Base-by-base conservation (phyloP, 106 monocot genomes). In the Dioscorea dumetorum region DNA sequence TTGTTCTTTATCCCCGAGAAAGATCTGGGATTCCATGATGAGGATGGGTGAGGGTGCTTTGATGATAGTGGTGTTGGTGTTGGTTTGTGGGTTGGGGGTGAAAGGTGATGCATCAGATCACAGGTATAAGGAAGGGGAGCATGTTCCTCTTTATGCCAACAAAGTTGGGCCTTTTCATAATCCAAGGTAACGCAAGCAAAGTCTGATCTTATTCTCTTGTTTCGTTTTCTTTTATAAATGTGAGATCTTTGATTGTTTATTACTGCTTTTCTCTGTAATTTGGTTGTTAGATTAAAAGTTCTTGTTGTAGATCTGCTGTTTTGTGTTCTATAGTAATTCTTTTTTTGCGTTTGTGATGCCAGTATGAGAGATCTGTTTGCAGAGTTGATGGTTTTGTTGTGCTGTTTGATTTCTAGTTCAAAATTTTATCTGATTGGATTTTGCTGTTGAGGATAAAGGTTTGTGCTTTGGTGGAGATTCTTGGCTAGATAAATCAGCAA, bases 161-260 rank as follows among this genome's bases (percentile, higher is more conserved):
- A 88, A 88, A 71, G 88, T 88, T 2, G 88, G 88, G 17, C 88
- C 88, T 57, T 88, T 88, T 33, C 84, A 88, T 61, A 88, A 88
- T 67, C 88, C 88, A 49, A 87, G 86, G 86, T 86, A 58, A 72
- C 33, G 63, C 60, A 28, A 32, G 34, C 31, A 15, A 17, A 31
- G 62, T 4, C 54, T 54, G 54, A 54, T 54, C 54, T 54, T 54
- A 41, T 6, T 6, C 41, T 41, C 5, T 54, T 13, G 54, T 16
- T 54, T 54, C 2, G 15, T 19, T 54, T 51, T 19, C 15, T 54
- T 3, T 19, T 4, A 0, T 13, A 18, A 54, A 54, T 54, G 54
- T 13, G 54, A 54, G 54, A 54, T 4, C 13, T 54, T 54, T 54
- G 54, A 54, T 16, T 41, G 41, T 41, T 10, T 41, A 10, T 6